Conservation (phyloP, 2,329 filamentous ascomycete species). For the Trichoderma brevicompactum region DNA sequence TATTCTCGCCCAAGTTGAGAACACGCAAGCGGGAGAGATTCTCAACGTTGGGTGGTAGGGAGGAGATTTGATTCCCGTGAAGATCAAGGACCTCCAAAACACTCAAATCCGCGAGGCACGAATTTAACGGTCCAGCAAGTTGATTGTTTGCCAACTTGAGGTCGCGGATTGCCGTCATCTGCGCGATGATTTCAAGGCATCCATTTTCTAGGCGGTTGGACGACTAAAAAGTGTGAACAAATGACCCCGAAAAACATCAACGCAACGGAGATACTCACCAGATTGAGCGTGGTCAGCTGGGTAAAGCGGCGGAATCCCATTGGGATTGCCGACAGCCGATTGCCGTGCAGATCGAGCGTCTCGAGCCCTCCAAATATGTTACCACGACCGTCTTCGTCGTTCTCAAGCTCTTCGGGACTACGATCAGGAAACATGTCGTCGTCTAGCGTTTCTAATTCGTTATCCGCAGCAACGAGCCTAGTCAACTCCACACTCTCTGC, state of each 20-base stretch:
- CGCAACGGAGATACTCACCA: slow-evolving; percentile 57
- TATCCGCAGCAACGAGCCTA: slow-evolving; percentile 84
- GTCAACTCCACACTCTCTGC: slow-evolving; percentile 89
- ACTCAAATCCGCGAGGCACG: slow-evolving; percentile 64
- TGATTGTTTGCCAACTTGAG: slow-evolving; percentile 81
- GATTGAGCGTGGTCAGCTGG: slow-evolving; percentile 77
- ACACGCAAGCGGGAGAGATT: slow-evolving; percentile 71
- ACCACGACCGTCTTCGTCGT: slow-evolving; percentile 68
- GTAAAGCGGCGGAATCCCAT: slow-evolving; percentile 74
- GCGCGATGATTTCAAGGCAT: slow-evolving; percentile 71
- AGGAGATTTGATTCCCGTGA: slow-evolving; percentile 76
- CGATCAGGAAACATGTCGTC: slow-evolving; percentile 80
- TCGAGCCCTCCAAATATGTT: slow-evolving; percentile 84
- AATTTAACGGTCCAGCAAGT: slow-evolving; percentile 68
- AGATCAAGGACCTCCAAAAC: slow-evolving; percentile 82
- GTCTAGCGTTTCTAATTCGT: slow-evolving; percentile 76
- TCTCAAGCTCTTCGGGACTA: slow-evolving; percentile 58
- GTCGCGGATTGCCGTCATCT: slow-evolving; percentile 74
- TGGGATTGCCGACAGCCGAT: slow-evolving; percentile 73
- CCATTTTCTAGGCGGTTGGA: slow-evolving; percentile 79
- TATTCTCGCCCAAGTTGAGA: slow-evolving; percentile 81
- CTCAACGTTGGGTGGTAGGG: slow-evolving; percentile 69
- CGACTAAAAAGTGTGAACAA: slow-evolving; percentile 56
- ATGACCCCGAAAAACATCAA: neutral
- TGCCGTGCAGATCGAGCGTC: slow-evolving; percentile 83